Evolutionary conservation across 1,284 basidiomycete genomes (phyloP).

Genomic region (Trametes hirsuta): DNA sequence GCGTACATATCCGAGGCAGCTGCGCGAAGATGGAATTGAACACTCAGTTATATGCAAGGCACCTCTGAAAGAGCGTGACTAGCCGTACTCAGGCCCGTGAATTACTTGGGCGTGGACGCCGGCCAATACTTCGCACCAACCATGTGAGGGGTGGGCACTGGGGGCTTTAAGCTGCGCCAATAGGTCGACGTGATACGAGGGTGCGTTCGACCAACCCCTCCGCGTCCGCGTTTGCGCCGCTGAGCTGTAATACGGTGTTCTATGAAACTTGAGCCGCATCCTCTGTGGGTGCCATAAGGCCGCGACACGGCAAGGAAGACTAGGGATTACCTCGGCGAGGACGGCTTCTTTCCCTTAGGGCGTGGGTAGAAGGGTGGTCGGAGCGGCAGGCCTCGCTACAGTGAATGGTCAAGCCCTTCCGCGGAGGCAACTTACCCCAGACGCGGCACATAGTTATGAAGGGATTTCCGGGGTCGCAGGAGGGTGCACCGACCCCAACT

Average conservation of each 20-base stretch:
- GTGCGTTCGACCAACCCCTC: not conserved
- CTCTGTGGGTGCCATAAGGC: not conserved
- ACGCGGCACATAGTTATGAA: not conserved
- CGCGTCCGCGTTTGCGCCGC: not conserved
- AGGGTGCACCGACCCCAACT: not conserved
- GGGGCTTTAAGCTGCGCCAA: not conserved
- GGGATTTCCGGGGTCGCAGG: slow-evolving; percentile 14
- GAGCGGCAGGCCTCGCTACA: not conserved
- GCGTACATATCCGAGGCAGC: too few species aligned
- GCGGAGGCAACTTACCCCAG: not conserved
- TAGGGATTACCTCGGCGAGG: not conserved
- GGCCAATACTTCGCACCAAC: not conserved
- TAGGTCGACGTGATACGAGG: not conserved
- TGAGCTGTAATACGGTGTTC: not conserved
- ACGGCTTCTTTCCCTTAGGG: not conserved
- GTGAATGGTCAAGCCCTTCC: not conserved
- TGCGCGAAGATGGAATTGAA: too few species aligned
- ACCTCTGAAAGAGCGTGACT: too few species aligned
- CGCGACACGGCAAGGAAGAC: not conserved
- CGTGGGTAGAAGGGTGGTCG: not conserved
- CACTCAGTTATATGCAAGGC: too few species aligned
- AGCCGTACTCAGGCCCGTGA: too few species aligned
- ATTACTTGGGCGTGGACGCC: too few species aligned
- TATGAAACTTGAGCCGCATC: not conserved
- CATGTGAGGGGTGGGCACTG: not conserved